These are phyloP conservation scores for Nitzschia putrida DNA, from an alignment of 108 stramenopile genomes.

Conservation along the genomic window DNA sequence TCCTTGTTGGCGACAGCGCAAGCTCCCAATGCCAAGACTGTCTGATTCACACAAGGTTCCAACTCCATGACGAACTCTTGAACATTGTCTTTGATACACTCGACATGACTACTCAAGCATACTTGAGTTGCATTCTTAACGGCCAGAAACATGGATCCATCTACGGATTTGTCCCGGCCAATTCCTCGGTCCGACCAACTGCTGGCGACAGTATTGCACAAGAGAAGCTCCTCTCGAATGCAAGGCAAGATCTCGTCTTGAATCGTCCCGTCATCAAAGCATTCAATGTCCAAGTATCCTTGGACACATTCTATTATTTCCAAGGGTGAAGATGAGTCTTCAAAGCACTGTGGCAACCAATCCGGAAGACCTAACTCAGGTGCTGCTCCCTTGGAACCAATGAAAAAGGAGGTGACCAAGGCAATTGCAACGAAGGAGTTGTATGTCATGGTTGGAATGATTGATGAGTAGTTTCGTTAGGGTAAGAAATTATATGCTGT, in stretches of 20 bases:
- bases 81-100: neutral
- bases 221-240: neutral
- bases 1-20: neutral
- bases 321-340: neutral
- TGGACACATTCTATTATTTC: neutral
- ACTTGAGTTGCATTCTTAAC: neutral
- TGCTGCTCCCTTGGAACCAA: neutral
- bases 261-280: neutral
- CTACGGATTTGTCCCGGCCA: neutral
- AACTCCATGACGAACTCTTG: neutral
- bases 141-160: neutral
- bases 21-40: neutral
- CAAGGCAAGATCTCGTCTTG: neutral
- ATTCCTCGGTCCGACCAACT: neutral
- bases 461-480: no score
- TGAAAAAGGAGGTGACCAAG: no score
- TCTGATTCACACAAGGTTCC: neutral
- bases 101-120: neutral
- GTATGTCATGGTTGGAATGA: no score
- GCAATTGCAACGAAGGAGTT: no score
- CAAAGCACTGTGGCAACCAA: neutral
- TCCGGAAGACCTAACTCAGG: neutral
- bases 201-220: neutral
- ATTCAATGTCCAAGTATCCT: neutral
- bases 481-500: no score